Percentiles rank a stretch among this genome's conserved stretches.
These are phyloP conservation scores for Phalaenopsis aphrodite DNA, from an alignment of 106 monocot species.

Conservation along the genomic window DNA sequence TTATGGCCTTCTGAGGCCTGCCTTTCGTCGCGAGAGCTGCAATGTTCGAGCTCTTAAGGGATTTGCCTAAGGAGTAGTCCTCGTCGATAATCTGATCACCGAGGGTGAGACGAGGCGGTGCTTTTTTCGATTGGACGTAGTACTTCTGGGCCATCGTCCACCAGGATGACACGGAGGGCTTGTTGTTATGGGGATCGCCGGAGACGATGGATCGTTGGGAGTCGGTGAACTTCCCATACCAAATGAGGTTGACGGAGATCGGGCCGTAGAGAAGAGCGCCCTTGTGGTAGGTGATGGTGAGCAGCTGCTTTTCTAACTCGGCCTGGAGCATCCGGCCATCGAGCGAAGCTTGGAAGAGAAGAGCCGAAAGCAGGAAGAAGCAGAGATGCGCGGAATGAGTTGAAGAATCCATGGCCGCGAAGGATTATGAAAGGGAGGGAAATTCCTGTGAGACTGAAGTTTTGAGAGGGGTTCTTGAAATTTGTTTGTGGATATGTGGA, in stretches of 20 bases:
- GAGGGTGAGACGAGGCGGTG: too few relatives aligned
- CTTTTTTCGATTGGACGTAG: too few relatives aligned
- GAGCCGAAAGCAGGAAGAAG: constrained; percentile 5
- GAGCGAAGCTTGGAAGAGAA: constrained; percentile 1
- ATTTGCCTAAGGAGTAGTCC: too few relatives aligned
- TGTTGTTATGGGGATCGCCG: not conserved
- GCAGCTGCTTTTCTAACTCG: constrained; percentile 32
- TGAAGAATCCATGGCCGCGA: not conserved
- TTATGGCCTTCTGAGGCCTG: too few relatives aligned
- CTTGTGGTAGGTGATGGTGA: constrained; percentile 42
- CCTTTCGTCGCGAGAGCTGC: too few relatives aligned
- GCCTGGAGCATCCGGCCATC: constrained; percentile 26
- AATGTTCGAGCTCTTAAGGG: too few relatives aligned
- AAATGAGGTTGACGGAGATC: constrained; percentile 48
- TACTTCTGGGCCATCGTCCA: too few relatives aligned
- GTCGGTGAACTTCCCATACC: constrained; percentile 56
- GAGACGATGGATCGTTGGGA: constrained; percentile 43
- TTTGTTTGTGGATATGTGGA: not conserved
- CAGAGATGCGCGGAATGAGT: not conserved
- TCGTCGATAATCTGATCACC: too few relatives aligned
- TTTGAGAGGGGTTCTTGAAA: too few relatives aligned
- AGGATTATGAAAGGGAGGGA: too few relatives aligned
- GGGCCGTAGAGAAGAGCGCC: constrained; percentile 58
- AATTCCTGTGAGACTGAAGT: too few relatives aligned
- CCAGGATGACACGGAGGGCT: too few relatives aligned